phyloP scores from a whole-genome alignment of 208 protist genomes.

The Leishmania martiniquensis region DNA sequence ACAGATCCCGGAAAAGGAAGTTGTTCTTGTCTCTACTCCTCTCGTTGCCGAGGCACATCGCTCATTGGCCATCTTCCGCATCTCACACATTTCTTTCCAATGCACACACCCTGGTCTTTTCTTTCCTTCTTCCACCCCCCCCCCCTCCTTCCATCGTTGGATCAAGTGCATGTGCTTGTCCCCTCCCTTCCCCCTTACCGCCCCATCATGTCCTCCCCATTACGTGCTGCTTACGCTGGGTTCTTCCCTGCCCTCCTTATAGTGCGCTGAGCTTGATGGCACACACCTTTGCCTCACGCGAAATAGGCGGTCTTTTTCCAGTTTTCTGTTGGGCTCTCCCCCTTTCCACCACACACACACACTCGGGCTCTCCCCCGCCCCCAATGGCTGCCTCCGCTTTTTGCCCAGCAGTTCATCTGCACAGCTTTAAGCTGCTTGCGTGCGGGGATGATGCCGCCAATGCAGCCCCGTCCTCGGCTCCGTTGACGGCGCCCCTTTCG shows the following conservation, averaged over 20 bases:
- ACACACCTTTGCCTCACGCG: neutral
- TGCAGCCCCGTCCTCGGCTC: neutral
- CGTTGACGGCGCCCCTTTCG: constrained; percentile 7
- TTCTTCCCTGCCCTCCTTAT: no score
- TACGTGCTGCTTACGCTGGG: neutral
- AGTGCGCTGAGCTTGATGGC: neutral
- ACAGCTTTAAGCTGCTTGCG: neutral
- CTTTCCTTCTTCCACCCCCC: neutral
- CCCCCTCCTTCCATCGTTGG: neutral
- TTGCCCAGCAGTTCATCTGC: neutral
- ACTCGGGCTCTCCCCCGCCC: neutral
- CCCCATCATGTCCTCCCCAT: neutral
- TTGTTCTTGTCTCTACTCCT: neutral
- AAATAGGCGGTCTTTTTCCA: neutral
- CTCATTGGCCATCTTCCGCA: neutral
- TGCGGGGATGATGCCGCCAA: neutral
- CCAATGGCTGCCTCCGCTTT: neutral
- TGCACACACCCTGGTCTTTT: neutral
- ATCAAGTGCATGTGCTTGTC: neutral
- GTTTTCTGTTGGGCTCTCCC: neutral
- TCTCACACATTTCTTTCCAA: neutral
- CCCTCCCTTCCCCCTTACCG: neutral
- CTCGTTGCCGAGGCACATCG: neutral
- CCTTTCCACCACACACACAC: neutral
- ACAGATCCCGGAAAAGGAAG: neutral